These are phyloP conservation scores for Boletus reticulatus DNA, from an alignment of 768 basidiomycete genomes.

Conservation along the genomic window DNA sequence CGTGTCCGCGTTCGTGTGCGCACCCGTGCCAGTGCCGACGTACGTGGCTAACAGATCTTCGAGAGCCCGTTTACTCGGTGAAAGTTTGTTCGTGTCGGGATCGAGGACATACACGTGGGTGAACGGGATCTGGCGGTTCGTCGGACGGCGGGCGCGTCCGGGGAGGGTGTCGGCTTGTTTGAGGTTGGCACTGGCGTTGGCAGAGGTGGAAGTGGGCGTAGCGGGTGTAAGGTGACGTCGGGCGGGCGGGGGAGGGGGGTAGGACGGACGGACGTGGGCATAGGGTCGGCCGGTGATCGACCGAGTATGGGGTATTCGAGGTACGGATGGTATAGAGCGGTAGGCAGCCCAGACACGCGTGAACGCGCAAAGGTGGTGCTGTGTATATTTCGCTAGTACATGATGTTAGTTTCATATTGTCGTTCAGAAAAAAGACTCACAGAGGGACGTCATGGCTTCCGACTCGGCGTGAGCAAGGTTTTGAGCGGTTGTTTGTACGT, in stretches of 20 bases:
- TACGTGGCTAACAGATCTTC: constrained; percentile 42
- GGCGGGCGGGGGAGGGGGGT: constrained; percentile 10
- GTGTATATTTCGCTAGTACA: neutral
- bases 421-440: constrained; percentile 1
- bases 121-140: constrained; percentile 44
- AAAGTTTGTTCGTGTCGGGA: constrained; percentile 41
- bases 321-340: neutral
- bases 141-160: constrained; percentile 8
- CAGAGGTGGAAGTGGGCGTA: too few species aligned
- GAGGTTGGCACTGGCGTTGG: too few species aligned
- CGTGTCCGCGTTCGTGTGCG: too few species aligned
- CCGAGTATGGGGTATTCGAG: constrained; percentile 4
- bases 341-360: neutral
- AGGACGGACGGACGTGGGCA: neutral
- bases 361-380: constrained; percentile 2
- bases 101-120: constrained; percentile 46
- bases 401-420: neutral
- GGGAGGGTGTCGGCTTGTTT: too few species aligned
- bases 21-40: too few species aligned
- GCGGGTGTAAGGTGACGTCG: constrained; percentile 8
- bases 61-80: constrained; percentile 34
- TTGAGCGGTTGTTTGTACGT: constrained; percentile 28
- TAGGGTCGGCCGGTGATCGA: constrained; percentile 3
- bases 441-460: constrained; percentile 5
- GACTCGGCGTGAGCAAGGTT: neutral